Base-by-base conservation (phyloP, 495 filamentous ascomycete genomes). In the Mycothermus thermophilus region DNA sequence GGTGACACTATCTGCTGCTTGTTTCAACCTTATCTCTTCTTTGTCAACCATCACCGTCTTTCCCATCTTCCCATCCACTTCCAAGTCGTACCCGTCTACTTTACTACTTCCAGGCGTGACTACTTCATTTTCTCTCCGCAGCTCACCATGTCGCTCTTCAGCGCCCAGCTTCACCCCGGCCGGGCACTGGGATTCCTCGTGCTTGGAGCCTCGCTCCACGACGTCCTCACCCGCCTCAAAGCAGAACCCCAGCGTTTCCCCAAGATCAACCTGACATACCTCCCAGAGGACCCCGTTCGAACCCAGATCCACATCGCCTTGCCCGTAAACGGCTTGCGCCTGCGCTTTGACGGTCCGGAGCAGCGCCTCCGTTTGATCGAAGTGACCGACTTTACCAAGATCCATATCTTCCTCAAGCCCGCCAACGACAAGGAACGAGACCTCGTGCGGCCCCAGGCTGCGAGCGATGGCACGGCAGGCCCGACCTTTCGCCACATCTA, bases 291-390 rank as follows among this genome's bases (percentile, higher is more conserved):
- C 10, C 90, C 90, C 18, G 64, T 95, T 8, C 61, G 51, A n/a
- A 66, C 74, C 4, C 81, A 83, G 1, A 67, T 93, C 14, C 52
- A 80, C 22, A 50, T 97, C 19, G 67, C 63, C 24, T 72, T 95
- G 8, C 81, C 85, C 8, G 67, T 69, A 5, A 95, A 95, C 57
- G 90, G 90, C 13, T 46, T 97, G 17, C 81, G 88, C 9, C 60
- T 96, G 31, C 83, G 80, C 17, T 97, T 97, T 47, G 90, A 97
- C 50, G 90, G 88, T 0, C 77, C 84, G 3, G 85, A 94, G 47
- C 90, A 97, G 58, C 72, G 87, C 27, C 64, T 97, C 11, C 79
- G 90, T 1, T 56, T 97, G 32, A 83, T 97, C 48, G 90, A 97
- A 55, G 69, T 95, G 13, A 57, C 83, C 14, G 85, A 96, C 51